phyloP scores from a whole-genome alignment of 441 rosid species.

The Raphanus hybrid region DNA sequence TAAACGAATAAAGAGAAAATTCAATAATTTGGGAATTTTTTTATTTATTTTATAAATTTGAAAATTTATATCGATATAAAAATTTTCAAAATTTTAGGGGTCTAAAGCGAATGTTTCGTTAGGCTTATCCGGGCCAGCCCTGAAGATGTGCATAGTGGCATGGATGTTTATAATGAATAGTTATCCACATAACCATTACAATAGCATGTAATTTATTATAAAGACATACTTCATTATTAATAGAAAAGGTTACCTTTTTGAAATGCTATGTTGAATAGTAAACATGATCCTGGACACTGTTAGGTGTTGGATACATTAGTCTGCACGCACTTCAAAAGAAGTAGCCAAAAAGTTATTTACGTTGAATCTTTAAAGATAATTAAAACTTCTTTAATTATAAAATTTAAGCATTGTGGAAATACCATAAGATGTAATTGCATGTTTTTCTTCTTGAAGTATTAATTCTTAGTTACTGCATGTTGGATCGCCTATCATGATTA shows the following conservation, averaged over 20 bases:
- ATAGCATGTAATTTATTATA: neutral
- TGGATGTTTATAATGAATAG: neutral
- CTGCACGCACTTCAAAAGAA: conserved; percentile 22
- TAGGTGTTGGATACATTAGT: conserved; percentile 22
- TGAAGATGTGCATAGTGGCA: neutral
- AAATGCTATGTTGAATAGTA: conserved; percentile 23
- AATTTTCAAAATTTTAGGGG: too few relatives aligned
- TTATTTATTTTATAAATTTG: too few relatives aligned
- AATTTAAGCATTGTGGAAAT: neutral
- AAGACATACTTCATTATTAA: neutral
- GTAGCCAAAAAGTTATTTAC: neutral
- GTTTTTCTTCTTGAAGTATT: neutral
- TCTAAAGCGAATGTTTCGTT: too few relatives aligned
- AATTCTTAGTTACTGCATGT: conserved; percentile 6
- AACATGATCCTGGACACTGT: conserved; percentile 36
- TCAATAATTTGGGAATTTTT: too few relatives aligned
- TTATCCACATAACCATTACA: neutral
- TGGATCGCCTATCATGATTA: neutral
- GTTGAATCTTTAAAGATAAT: neutral
- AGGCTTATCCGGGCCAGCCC: too few relatives aligned
- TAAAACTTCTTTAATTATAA: neutral
- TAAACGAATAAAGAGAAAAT: too few relatives aligned
- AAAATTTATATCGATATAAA: too few relatives aligned
- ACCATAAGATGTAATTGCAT: neutral
- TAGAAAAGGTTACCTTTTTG: conserved; percentile 7